These are phyloP conservation scores for Aquilaria yunnanensis DNA, from an alignment of 345 rosid species.

Conservation along the genomic window DNA sequence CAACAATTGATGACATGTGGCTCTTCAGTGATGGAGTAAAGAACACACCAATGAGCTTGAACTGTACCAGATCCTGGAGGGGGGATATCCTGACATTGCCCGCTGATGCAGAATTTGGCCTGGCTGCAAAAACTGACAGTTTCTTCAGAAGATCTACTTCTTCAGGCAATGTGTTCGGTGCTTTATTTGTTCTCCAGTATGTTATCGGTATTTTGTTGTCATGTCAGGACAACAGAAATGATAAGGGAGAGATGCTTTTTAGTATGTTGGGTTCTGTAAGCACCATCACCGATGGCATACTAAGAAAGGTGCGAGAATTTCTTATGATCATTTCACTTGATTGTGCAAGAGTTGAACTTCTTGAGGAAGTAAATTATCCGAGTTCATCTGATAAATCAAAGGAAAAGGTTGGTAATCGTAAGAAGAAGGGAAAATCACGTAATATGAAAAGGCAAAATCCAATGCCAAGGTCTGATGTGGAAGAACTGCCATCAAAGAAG, in stretches of 20 bases:
- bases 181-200: slow-evolving; percentile 59
- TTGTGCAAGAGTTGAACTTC: slow-evolving; percentile 73
- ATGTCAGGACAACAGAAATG: slow-evolving; percentile 31
- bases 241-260: slow-evolving; percentile 44
- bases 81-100: slow-evolving; percentile 12
- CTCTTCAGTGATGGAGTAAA: slow-evolving; percentile 36
- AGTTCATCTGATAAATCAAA: slow-evolving; percentile 43
- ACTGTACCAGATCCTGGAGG: slow-evolving; percentile 22
- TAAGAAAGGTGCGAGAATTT: slow-evolving; percentile 68
- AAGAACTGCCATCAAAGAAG: slow-evolving; percentile 20
- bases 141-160: slow-evolving; percentile 25
- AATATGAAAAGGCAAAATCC: slow-evolving; percentile 38
- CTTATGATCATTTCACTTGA: slow-evolving; percentile 68
- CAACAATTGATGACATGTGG: slow-evolving; percentile 39
- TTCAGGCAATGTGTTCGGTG: slow-evolving; percentile 29
- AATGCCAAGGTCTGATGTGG: slow-evolving; percentile 23
- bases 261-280: slow-evolving; percentile 59
- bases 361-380: slow-evolving; percentile 46
- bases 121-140: slow-evolving; percentile 17
- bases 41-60: slow-evolving; percentile 26
- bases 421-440: slow-evolving; percentile 50
- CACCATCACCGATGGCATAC: slow-evolving; percentile 59
- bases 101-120: slow-evolving; percentile 34
- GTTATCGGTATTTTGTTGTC: slow-evolving; percentile 32
- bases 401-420: slow-evolving; percentile 44